Base-by-base conservation (phyloP, 1,284 basidiomycete species). In the Wolfiporia cocos region DNA sequence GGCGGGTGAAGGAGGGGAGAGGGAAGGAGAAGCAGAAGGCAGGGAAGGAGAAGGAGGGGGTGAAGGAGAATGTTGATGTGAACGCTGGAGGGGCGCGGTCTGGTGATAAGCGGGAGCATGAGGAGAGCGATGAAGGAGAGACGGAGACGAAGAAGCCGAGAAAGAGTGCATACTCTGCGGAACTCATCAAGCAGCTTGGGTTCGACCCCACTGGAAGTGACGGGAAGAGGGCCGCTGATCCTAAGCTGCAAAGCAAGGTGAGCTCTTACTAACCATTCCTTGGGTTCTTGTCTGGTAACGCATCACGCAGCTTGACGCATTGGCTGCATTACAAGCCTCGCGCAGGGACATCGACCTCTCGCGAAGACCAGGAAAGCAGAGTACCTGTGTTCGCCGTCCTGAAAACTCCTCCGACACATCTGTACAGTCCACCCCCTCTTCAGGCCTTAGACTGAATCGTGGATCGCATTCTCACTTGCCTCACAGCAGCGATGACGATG, bases 191-290 rank as follows among this genome's bases (percentile, higher is more conserved):
- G 51, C 67, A 72, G 7, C 66, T 89, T 11, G 86, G 86, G 1
- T 89, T 88, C 45, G 82, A 89, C 61, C 86, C 86, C 19, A 74
- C 76, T 0, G 54, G 67, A 3, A 78, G 75, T 49, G 59, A 64
- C 19, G 76, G 76, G 3, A 68, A 67, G 30, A 62, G 67, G 30
- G 62, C 67, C 28, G 45, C 53, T 4, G 67, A 70, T 38, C 30
- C 40, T 6, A 62, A 62, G n/a, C 60, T 71, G 11, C 70, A 73
- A 54, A 71, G 72, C 49, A 85, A 83, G 71, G 81, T 82, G 43
- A 9, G 49, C 39, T 24, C 10, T 38, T 17, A 26, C 28, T 48
- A 41, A 9, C 32, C 37, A 23, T 15, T 15, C 31, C 23, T 12
- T 21, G 41, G 26, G 30, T 17, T 22, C 17, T 34, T 5, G 17